These are phyloP conservation scores for Fusarium torulosum DNA, from an alignment of 2,329 filamentous ascomycete species.

Conservation along the genomic window DNA sequence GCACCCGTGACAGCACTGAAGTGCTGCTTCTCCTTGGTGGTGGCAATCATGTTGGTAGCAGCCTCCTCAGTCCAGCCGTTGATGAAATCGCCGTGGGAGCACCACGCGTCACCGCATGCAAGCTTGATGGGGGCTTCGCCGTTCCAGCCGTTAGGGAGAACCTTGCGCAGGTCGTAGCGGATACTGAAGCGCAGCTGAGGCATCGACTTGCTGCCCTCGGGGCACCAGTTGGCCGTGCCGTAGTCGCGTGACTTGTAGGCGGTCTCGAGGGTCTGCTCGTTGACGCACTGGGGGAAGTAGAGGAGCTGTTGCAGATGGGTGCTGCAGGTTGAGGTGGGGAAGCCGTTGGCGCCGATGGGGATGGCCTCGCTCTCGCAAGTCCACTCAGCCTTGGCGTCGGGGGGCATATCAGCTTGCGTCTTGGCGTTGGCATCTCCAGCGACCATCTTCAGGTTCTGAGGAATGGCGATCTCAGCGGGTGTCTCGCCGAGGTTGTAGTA, in stretches of 20 bases:
- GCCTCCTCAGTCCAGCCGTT: constrained; percentile 57
- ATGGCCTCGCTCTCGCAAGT: constrained; percentile 51
- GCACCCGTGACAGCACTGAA: constrained; percentile 51
- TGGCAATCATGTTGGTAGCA: constrained; percentile 55
- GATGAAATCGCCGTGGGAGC: constrained; percentile 62
- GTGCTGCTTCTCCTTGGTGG: constrained; percentile 52
- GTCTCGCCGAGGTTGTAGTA: constrained; percentile 59
- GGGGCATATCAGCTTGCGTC: constrained; percentile 19
- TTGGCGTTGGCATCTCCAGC: constrained; percentile 53
- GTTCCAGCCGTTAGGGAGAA: constrained; percentile 59
- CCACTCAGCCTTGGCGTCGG: constrained; percentile 50
- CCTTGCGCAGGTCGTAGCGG: constrained; percentile 60
- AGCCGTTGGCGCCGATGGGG: constrained; percentile 38
- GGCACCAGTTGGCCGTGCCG: constrained; percentile 53
- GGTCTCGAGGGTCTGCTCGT: constrained; percentile 39
- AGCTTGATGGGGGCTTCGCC: constrained; percentile 59
- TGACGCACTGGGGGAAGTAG: constrained; percentile 45
- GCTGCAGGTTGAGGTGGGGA: constrained; percentile 34
- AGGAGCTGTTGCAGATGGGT: constrained; percentile 42
- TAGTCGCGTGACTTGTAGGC: constrained; percentile 38
- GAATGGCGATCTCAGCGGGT: constrained; percentile 58
- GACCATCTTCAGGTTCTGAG: constrained; percentile 58
- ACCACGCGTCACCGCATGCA: constrained; percentile 57
- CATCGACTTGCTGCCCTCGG: constrained; percentile 59
- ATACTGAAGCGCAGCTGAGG: constrained; percentile 62